Base-by-base conservation (phyloP, 1,284 basidiomycete genomes). In the Ganoderma lingzhi region DNA sequence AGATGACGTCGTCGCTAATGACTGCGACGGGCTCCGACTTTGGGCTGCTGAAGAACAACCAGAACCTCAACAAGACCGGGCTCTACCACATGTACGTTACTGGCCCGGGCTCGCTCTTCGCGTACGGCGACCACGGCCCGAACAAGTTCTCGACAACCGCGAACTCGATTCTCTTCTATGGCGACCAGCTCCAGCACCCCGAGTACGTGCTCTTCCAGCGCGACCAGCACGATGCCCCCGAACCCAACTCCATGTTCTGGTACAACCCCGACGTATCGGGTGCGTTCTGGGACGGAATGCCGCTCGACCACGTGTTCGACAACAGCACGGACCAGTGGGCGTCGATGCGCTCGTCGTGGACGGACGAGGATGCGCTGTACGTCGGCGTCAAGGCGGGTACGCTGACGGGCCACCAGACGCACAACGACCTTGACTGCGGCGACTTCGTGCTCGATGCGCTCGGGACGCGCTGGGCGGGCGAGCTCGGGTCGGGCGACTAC, bases 161-260 rank as follows among this genome's bases (percentile, higher is more conserved):
- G 55, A 96, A 94, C 78, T 73, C 85, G 58, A 85, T 96, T 83
- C 76, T 94, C 68, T 88, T 95, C 76, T 96, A 94, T 80, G 91
- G 88, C 35, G 80, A 86, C 30, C 80, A 88, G 41, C 96, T 87
- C 82, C 82, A 91, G 65, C 80, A 87, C 68, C 94, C 97, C 9
- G 81, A 85, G 75, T 97, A 92, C 80, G 85, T 91, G 15, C 88
- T 99, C 66, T 96, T 92, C 88, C 97, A 99, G 82, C 94, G 97
- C 71, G 97, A 99, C 80, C 95, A 94, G 76, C 84, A 84, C 65
- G 97, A 99, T 77, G 92, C 96, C 3, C 73, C 81, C 19, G 97
- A 99, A 74, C 97, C 97, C 0, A 95, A 92, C 88, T 91, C 90
- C 77, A 97, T 99, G 95, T 97, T 99, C 85, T 99, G 96, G 96